These are phyloP conservation scores for Massariosphaeria phaeospora DNA, from an alignment of 495 filamentous ascomycete genomes.

Conservation along the genomic window DNA sequence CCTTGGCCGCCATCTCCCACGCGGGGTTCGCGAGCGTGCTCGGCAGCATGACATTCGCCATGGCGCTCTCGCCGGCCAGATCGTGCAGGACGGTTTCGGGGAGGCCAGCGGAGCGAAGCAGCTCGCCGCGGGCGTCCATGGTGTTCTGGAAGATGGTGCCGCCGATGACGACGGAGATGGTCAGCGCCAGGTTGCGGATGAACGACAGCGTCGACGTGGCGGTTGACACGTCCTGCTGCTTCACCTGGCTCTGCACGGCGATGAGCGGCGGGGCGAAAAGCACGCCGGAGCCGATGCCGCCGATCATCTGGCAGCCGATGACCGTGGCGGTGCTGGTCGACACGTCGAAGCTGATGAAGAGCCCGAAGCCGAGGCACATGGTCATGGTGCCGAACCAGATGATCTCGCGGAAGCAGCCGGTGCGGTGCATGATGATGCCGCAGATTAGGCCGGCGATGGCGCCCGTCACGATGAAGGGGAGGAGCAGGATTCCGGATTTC, in stretches of 20 bases:
- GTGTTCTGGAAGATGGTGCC: slow-evolving; percentile 49
- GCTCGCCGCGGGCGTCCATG: slow-evolving; percentile 45
- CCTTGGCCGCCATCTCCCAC: slow-evolving; percentile 47
- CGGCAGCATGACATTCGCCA: slow-evolving; percentile 50
- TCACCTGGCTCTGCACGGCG: slow-evolving; percentile 36
- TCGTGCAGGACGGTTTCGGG: slow-evolving; percentile 37
- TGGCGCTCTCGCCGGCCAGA: slow-evolving; percentile 49
- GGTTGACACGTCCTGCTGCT: slow-evolving; percentile 35
- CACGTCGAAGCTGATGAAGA: slow-evolving; percentile 48
- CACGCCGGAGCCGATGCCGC: slow-evolving; percentile 35
- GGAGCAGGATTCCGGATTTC: slow-evolving; percentile 49
- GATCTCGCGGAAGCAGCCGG: slow-evolving; percentile 56
- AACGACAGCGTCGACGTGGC: slow-evolving; percentile 38
- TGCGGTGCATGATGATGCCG: slow-evolving; percentile 55
- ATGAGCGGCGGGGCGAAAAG: slow-evolving; percentile 40
- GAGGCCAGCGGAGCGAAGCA: slow-evolving; percentile 48
- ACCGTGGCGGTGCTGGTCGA: slow-evolving; percentile 44
- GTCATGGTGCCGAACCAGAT: slow-evolving; percentile 49
- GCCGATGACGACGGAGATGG: slow-evolving; percentile 39
- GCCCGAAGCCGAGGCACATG: slow-evolving; percentile 49
- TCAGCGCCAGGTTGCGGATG: slow-evolving; percentile 34
- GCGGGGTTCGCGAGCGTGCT: slow-evolving; percentile 43
- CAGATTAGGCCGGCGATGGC: slow-evolving; percentile 47
- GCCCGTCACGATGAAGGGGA: slow-evolving; percentile 51
- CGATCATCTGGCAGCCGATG: slow-evolving; percentile 38